Conservation (phyloP, 2,329 filamentous ascomycete species). For the Stenocarpella maydis region DNA sequence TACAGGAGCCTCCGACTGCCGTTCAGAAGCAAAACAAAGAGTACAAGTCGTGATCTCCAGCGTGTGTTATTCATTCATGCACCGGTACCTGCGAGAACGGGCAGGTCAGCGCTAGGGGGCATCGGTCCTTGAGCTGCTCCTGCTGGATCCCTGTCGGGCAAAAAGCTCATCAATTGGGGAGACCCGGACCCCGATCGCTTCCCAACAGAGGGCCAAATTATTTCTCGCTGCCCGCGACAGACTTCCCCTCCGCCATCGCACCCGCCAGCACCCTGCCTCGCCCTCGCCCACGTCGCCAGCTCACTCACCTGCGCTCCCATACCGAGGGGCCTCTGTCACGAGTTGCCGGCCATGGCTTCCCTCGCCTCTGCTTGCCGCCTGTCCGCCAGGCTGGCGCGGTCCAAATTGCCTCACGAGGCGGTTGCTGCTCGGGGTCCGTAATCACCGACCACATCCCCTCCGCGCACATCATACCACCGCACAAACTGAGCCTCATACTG, state of each 20-base stretch:
- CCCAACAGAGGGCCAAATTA: constrained; percentile 36
- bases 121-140: constrained; percentile 8
- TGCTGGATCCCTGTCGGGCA: constrained; percentile 6
- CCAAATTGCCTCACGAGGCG: constrained; percentile 63
- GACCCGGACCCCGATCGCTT: constrained; percentile 29
- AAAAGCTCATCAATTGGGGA: constrained; percentile 35
- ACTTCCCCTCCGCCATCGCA: constrained; percentile 3
- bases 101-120: neutral
- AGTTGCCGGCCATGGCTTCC: constrained; percentile 66
- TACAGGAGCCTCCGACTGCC: no score
- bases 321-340: constrained; percentile 21
- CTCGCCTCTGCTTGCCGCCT: constrained; percentile 70
- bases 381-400: constrained; percentile 66
- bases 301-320: constrained; percentile 20
- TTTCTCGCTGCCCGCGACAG: constrained; percentile 27
- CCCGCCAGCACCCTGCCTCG: constrained; percentile 27
- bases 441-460: neutral
- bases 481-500: constrained; percentile 4
- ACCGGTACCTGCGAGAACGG: neutral
- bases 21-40: neutral
- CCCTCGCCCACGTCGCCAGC: constrained; percentile 37
- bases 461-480: constrained; percentile 6
- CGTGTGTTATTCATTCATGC: neutral
- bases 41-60: no score
- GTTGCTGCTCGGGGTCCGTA: constrained; percentile 64